phyloP scores from a whole-genome alignment of 495 filamentous ascomycete species.

The Xylaria cubensis region DNA sequence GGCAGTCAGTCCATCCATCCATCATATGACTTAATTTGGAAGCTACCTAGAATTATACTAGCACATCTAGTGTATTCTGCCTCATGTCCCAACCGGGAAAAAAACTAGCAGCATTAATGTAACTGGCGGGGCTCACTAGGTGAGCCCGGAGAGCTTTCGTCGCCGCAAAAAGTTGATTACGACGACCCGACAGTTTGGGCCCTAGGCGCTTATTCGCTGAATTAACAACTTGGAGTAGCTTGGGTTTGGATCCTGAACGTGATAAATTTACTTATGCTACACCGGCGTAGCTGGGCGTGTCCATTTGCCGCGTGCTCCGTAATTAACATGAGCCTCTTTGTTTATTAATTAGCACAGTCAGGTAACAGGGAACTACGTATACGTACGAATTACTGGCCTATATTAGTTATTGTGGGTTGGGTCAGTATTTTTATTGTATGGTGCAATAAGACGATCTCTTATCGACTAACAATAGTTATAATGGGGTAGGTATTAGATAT shows the following conservation, averaged over 20 bases:
- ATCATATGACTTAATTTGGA: not conserved
- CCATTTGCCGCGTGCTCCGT: slow-evolving; percentile 8
- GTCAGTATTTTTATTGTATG: not conserved
- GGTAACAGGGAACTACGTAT: not conserved
- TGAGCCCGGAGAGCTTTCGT: slow-evolving; percentile 12
- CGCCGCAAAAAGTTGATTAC: not conserved
- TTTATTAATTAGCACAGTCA: not conserved
- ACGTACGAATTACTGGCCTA: not conserved
- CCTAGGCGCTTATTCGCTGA: slow-evolving; percentile 23
- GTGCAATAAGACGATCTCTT: not conserved
- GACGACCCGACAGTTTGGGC: slow-evolving; percentile 27
- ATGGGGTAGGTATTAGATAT: not conserved
- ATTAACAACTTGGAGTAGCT: not conserved
- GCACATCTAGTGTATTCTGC: too few relatives aligned
- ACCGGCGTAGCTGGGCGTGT: not conserved
- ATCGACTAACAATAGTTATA: not conserved
- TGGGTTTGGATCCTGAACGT: slow-evolving; percentile 3
- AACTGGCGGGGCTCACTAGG: slow-evolving; percentile 5
- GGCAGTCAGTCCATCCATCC: not conserved
- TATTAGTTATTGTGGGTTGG: not conserved
- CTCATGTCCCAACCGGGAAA: not conserved
- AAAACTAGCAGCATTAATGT: not conserved
- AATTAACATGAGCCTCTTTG: slow-evolving; percentile 6
- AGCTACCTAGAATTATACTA: not conserved
- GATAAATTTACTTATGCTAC: not conserved